phyloP scores from a whole-genome alignment of 345 rosid genomes.

The Clausena lansium region DNA sequence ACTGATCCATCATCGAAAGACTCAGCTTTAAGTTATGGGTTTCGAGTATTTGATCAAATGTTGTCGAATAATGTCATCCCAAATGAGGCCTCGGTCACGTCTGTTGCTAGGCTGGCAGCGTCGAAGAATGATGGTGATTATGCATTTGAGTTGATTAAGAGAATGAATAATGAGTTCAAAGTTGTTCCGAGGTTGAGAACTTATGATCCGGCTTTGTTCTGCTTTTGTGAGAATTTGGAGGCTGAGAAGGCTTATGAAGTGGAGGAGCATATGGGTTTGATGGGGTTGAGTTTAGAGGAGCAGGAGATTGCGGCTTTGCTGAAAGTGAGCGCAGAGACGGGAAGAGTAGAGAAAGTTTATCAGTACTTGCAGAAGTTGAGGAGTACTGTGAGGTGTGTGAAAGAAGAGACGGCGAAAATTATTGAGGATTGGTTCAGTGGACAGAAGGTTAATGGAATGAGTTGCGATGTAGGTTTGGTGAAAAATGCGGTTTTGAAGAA shows the following conservation, averaged over 20 bases:
- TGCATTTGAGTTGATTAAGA: constrained; percentile 63
- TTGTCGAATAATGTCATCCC: constrained; percentile 42
- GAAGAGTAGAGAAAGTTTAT: constrained; percentile 58
- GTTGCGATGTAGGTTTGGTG: constrained; percentile 32
- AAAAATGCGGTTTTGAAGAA: constrained; percentile 50
- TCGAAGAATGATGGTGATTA: constrained; percentile 71
- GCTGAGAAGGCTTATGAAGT: constrained; percentile 74
- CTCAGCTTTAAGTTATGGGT: constrained; percentile 42
- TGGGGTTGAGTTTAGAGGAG: constrained; percentile 64
- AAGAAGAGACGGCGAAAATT: constrained; percentile 49
- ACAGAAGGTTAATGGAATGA: constrained; percentile 26
- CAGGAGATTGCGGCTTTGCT: constrained; percentile 61
- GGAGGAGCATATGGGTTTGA: constrained; percentile 61
- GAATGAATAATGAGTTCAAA: constrained; percentile 40
- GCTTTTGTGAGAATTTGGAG: constrained; percentile 65
- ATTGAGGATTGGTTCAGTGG: constrained; percentile 63
- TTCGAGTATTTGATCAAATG: constrained; percentile 60
- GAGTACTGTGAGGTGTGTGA: constrained; percentile 50
- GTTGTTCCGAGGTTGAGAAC: constrained; percentile 70
- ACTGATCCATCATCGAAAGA: constrained; percentile 33
- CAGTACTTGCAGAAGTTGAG: constrained; percentile 74
- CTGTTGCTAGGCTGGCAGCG: constrained; percentile 65
- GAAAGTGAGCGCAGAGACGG: constrained; percentile 60
- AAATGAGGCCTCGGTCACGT: constrained; percentile 69
- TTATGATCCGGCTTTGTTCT: constrained; percentile 65